These are phyloP conservation scores for Isabelozyma pseudorhagii DNA, from an alignment of 805 yeast species.

Conservation along the genomic window DNA sequence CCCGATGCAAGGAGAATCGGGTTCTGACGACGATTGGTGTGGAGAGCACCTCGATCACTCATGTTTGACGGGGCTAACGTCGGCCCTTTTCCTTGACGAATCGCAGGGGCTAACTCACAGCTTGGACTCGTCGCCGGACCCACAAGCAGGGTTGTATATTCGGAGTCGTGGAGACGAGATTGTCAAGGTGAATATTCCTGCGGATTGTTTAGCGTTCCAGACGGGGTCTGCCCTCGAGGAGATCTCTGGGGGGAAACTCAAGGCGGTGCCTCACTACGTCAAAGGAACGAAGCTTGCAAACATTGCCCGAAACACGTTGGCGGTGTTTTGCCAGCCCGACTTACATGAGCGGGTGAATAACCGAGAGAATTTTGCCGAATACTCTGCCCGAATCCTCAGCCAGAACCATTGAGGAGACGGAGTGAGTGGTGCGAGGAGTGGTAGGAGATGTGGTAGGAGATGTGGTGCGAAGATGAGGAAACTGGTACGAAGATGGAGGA, in stretches of 20 bases:
- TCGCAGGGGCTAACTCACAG: constrained; percentile 14
- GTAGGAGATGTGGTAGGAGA: too few species aligned
- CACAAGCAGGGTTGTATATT: constrained; percentile 50
- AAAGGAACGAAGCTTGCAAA: constrained; percentile 34
- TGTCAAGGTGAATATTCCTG: constrained; percentile 52
- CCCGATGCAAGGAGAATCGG: constrained; percentile 20
- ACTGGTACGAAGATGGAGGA: too few species aligned
- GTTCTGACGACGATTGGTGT: constrained; percentile 47
- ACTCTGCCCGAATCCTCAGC: constrained; percentile 39
- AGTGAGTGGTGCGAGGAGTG: too few species aligned
- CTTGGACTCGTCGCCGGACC: constrained; percentile 38
- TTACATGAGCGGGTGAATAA: constrained; percentile 46
- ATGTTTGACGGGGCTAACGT: constrained; percentile 56
- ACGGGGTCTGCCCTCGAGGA: constrained; percentile 57
- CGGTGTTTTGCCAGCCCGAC: constrained; percentile 62
- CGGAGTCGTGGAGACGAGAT: constrained; percentile 40
- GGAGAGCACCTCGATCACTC: constrained; percentile 62
- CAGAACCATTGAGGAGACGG: background rate
- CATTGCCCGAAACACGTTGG: constrained; percentile 52
- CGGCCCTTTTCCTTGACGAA: constrained; percentile 50
- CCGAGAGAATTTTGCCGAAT: constrained; percentile 48
- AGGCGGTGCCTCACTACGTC: constrained; percentile 59
- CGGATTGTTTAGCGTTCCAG: constrained; percentile 57
- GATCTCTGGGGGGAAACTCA: constrained; percentile 46
- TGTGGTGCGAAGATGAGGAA: too few species aligned